phyloP scores from a whole-genome alignment of 352 stramenopile species.

The Globisporangium recalcitrans region DNA sequence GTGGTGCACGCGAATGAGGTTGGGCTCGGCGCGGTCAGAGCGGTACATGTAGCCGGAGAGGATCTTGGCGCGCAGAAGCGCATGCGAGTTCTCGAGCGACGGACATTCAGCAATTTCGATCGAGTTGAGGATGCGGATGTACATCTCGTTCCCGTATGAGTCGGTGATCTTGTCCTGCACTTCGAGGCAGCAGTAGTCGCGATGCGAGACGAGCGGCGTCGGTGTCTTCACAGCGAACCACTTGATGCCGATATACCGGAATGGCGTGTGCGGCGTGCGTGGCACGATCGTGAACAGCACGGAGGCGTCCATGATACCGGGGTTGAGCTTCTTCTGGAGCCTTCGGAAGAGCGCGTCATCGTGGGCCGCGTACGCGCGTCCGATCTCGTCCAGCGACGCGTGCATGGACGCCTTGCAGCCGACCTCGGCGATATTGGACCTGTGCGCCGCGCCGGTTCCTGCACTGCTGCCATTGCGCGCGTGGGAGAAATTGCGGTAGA shows the following conservation, averaged over 20 bases:
- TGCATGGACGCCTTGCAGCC: conserved; percentile 61
- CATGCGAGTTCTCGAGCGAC: conserved; percentile 81
- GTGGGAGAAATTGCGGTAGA: conserved; percentile 76
- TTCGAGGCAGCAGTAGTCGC: conserved; percentile 84
- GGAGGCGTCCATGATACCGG: conserved; percentile 64
- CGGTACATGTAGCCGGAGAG: conserved; percentile 78
- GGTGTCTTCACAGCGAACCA: conserved; percentile 84
- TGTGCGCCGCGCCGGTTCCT: conserved; percentile 34
- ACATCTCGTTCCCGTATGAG: conserved; percentile 81
- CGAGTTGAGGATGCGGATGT: conserved; percentile 73
- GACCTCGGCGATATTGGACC: conserved; percentile 78
- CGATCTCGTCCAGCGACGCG: conserved; percentile 70
- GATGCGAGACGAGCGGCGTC: conserved; percentile 73
- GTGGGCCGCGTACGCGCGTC: conserved; percentile 69
- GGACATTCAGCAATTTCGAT: conserved; percentile 79
- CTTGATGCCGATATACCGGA: conserved; percentile 85
- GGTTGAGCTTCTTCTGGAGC: conserved; percentile 82
- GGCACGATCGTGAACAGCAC: conserved; percentile 77
- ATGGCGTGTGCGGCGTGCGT: conserved; percentile 59
- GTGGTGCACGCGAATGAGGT: conserved; percentile 72
- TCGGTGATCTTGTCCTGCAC: conserved; percentile 85
- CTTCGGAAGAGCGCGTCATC: conserved; percentile 71
- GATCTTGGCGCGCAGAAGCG: conserved; percentile 80
- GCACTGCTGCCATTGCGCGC: conserved; percentile 18
- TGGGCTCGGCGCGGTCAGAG: conserved; percentile 59